Conservation (phyloP, 495 filamentous ascomycete species). For the Collariella sp. region DNA sequence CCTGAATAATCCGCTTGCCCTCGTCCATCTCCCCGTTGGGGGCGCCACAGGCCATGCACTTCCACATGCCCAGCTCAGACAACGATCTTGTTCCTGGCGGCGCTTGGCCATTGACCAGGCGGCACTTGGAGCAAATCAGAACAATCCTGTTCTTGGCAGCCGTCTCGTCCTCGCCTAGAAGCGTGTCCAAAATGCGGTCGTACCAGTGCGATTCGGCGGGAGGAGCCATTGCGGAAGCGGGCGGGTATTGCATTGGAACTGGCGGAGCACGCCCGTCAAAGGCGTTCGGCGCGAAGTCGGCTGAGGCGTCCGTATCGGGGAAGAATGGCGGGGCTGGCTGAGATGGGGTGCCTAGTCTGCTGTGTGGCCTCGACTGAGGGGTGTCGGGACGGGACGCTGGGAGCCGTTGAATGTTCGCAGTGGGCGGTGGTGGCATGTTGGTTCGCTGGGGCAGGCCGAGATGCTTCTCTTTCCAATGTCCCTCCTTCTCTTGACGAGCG, state of each 20-base stretch:
- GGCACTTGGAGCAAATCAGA: conserved; percentile 73
- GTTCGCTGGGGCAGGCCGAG: conserved; percentile 37
- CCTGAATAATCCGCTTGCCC: conserved; percentile 50
- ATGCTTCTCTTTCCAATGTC: conserved; percentile 11
- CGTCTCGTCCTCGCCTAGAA: conserved; percentile 93
- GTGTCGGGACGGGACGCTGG: conserved; percentile 10
- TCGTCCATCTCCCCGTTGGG: conserved; percentile 73
- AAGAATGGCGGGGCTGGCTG: conserved; percentile 3
- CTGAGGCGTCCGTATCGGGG: conserved; percentile 25
- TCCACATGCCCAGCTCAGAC: conserved; percentile 80
- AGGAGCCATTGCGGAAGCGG: conserved; percentile 30
- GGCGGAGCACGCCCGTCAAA: conserved; percentile 38
- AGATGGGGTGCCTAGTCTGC: conserved; percentile 19
- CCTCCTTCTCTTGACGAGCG: conserved; percentile 14
- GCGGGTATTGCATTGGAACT: conserved; percentile 33
- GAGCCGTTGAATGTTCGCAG: conserved; percentile 66
- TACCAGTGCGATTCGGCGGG: conserved; percentile 67
- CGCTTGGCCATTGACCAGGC: conserved; percentile 91
- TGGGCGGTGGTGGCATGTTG: conserved; percentile 64
- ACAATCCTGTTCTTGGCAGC: conserved; percentile 83
- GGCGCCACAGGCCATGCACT: conserved; percentile 75
- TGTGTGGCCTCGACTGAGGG: conserved; percentile 9
- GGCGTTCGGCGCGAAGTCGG: conserved; percentile 53
- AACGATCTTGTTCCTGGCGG: conserved; percentile 74
- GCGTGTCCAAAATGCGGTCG: conserved; percentile 81